These are phyloP conservation scores for Astragalus glycyphyllos DNA, from an alignment of 306 rosid genomes.

Conservation along the genomic window DNA sequence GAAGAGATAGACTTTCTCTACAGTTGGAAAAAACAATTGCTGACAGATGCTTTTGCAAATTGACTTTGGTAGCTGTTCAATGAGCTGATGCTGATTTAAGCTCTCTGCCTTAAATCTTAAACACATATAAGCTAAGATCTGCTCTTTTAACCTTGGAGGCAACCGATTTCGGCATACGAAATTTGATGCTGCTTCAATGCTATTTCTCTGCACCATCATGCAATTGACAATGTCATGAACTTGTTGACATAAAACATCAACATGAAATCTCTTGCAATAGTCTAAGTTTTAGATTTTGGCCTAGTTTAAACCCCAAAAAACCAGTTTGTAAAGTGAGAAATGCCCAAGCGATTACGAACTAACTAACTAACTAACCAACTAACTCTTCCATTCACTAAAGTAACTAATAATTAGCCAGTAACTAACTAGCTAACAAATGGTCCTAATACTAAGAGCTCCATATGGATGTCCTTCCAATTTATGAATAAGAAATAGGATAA, in stretches of 20 bases:
- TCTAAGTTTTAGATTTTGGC: too few relatives aligned
- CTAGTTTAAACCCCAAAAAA: too few relatives aligned
- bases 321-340: too few relatives aligned
- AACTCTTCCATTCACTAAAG: too few relatives aligned
- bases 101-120: conserved; percentile 90
- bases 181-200: conserved; percentile 87
- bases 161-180: conserved; percentile 76
- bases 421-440: too few relatives aligned
- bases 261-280: neutral
- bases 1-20: conserved; percentile 77
- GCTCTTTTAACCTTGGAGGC: conserved; percentile 73
- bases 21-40: conserved; percentile 72
- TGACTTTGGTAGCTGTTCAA: conserved; percentile 88
- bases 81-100: conserved; percentile 77
- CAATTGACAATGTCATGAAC: conserved; percentile 21
- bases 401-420: too few relatives aligned
- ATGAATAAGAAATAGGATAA: too few relatives aligned
- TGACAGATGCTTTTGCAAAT: conserved; percentile 78
- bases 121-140: conserved; percentile 91
- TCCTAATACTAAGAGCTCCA: too few relatives aligned
- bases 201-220: conserved; percentile 67
- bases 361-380: too few relatives aligned
- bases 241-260: conserved; percentile 9
- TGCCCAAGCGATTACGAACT: too few relatives aligned
- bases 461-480: too few relatives aligned